These are phyloP conservation scores for Fusarium sp. DNA, from an alignment of 2,329 filamentous ascomycete species.

Conservation along the genomic window DNA sequence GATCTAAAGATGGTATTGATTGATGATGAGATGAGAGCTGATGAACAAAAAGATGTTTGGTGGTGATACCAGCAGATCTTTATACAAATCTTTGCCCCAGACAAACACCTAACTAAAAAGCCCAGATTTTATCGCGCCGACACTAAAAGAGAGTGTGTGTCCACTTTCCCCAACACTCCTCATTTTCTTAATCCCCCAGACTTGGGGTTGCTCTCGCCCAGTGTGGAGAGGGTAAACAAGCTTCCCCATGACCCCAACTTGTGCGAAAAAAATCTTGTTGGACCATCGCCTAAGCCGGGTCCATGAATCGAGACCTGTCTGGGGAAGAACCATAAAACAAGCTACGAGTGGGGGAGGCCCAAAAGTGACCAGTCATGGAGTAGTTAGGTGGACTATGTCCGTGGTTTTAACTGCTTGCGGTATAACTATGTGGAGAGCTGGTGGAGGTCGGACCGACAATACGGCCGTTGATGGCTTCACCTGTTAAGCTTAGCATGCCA, in stretches of 20 bases:
- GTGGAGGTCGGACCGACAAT: conserved; percentile 31
- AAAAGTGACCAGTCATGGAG: background rate
- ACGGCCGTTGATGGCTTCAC: conserved; percentile 19
- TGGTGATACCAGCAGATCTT: conserved; percentile 14
- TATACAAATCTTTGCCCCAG: conserved; percentile 24
- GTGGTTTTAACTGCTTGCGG: background rate
- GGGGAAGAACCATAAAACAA: conserved; percentile 40
- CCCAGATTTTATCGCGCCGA: conserved; percentile 19
- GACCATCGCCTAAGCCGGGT: conserved; percentile 16
- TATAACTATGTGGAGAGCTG: conserved; percentile 11
- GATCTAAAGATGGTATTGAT: conserved; percentile 2
- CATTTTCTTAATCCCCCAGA: conserved; percentile 21
- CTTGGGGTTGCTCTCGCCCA: conserved; percentile 5
- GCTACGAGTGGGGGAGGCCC: conserved; percentile 11
- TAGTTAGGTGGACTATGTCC: background rate
- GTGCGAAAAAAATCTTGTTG: conserved; percentile 20
- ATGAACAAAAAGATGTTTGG: conserved; percentile 3
- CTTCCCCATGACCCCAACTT: conserved; percentile 21
- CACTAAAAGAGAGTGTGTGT: background rate
- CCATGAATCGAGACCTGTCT: conserved; percentile 21
- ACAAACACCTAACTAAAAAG: background rate
- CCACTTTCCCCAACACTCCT: conserved; percentile 35
- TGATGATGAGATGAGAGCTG: conserved; percentile 17
- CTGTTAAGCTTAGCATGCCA: conserved; percentile 24
- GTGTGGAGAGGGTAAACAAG: conserved; percentile 11